phyloP scores from a whole-genome alignment of 176 grass and related monocot genomes.

The Zoysia japonica region DNA sequence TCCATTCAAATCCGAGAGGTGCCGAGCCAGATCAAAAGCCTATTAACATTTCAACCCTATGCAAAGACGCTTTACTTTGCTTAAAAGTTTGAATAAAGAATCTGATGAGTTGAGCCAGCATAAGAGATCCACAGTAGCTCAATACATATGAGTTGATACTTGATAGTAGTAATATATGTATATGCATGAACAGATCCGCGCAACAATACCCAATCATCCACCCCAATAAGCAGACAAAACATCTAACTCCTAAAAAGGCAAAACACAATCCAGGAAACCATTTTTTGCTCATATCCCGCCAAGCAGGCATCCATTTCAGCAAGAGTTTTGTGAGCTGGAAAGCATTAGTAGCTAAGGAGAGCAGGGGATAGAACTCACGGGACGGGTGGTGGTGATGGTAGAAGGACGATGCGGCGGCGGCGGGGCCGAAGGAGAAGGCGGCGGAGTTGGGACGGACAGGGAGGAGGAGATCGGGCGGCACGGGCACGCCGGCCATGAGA shows the following conservation, averaged over 20 bases:
- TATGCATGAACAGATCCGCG: background rate
- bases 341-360: background rate
- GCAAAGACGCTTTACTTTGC: slow-evolving; percentile 26
- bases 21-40: slow-evolving; percentile 28
- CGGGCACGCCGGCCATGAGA: slow-evolving; percentile 85
- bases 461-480: slow-evolving; percentile 91
- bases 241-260: background rate
- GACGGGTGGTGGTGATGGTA: slow-evolving; percentile 85
- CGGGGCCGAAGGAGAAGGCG: slow-evolving; percentile 61
- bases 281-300: background rate
- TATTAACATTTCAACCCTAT: slow-evolving; percentile 42
- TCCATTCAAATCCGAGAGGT: background rate
- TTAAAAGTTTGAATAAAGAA: slow-evolving; percentile 36
- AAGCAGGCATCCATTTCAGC: slow-evolving; percentile 23
- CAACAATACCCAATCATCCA: slow-evolving; percentile 4
- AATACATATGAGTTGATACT: background rate
- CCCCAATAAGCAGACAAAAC: slow-evolving; percentile 28
- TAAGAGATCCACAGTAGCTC: slow-evolving; percentile 22
- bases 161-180: background rate
- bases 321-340: background rate
- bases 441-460: slow-evolving; percentile 67
- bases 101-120: background rate
- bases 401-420: slow-evolving; percentile 54
- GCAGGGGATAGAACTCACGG: slow-evolving; percentile 38
- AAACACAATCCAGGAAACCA: background rate